Conservation (phyloP, 495 filamentous ascomycete genomes). For the Tirmania nivea region DNA sequence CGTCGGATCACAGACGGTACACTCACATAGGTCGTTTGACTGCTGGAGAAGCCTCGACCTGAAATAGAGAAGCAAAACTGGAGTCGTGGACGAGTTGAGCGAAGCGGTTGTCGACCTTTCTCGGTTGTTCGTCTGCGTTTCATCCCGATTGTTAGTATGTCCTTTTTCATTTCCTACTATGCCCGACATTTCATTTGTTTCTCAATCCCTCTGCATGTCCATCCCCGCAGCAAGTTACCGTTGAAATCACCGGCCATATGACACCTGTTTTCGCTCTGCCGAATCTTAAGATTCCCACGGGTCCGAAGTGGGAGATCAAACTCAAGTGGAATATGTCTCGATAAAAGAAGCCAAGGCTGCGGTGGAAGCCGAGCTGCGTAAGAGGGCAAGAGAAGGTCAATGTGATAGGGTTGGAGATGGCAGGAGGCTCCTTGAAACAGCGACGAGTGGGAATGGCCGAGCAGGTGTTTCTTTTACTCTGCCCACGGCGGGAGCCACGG, state of each 20-base stretch:
- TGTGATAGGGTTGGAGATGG: no score
- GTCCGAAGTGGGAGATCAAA: no score
- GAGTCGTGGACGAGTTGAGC: conserved; percentile 12
- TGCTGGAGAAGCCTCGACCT: not conserved
- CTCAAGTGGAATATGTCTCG: no score
- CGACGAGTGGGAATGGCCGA: no score
- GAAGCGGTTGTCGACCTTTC: conserved; percentile 10
- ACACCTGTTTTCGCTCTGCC: not conserved
- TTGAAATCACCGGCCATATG: not conserved
- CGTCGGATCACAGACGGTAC: not conserved
- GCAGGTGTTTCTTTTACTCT: no score
- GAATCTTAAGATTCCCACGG: not conserved
- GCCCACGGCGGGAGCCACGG: no score
- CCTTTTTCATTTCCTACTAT: not conserved
- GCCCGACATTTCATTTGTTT: not conserved
- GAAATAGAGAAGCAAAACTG: not conserved
- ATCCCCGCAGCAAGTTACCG: not conserved
- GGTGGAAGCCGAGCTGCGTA: no score
- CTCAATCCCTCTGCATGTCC: not conserved
- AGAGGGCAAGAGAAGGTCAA: no score
- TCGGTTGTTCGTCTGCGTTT: conserved; percentile 7
- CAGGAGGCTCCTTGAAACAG: no score
- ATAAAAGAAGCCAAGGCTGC: no score
- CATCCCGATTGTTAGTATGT: not conserved
- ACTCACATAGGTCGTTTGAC: not conserved